Evolutionary conservation across 2,329 filamentous ascomycete genomes (phyloP), one percentile per base, ranked within the genome.

Genomic region (Zarea fungicola): DNA sequence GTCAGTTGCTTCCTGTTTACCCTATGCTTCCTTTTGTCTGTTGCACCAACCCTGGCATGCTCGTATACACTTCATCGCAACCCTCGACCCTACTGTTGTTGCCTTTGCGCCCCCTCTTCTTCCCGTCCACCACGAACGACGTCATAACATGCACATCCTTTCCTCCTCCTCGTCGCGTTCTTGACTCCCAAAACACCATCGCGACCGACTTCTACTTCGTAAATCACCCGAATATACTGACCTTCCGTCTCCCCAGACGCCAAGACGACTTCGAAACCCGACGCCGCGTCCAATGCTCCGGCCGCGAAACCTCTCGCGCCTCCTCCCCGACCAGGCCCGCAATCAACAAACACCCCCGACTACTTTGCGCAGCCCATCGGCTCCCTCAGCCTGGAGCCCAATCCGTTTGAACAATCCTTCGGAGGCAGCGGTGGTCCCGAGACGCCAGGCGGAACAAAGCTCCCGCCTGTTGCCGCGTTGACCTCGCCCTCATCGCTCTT

Each of bases 361-460:
- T 89, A 86, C 68, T 89, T 89, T 65, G 77, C 78, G 45, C 73
- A 78, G 54, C 76, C 63, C 53, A 68, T 64, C 59, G 74, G 70
- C 57, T 77, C 75, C 46, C 68, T 90, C 64, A 84, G 80, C 59
- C 80, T 87, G 65, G 93, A 97, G 73, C 90, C 90, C 52, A 97
- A 99, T 68, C 92, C 93, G 8, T 97, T 99, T 62, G 93, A 97
- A 66, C 89, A 93, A 69, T 96, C 92, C 6, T 99, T 99, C 65
- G 84, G 80, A 57, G 74, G 74, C 42, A 71, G 77, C 53, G 72
- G 72, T 48, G 70, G 76, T 21, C 79, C 82, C 58, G 89, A 95
- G 65, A 95, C 92, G 26, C 90, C 92, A 14, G 87, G 89, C 58
- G 85, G 81, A 55, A 83, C 81, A 51, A 85, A 96, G 61, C 75